Conservation (phyloP, 208 protist genomes). For the Herpetomonas muscarum region DNA sequence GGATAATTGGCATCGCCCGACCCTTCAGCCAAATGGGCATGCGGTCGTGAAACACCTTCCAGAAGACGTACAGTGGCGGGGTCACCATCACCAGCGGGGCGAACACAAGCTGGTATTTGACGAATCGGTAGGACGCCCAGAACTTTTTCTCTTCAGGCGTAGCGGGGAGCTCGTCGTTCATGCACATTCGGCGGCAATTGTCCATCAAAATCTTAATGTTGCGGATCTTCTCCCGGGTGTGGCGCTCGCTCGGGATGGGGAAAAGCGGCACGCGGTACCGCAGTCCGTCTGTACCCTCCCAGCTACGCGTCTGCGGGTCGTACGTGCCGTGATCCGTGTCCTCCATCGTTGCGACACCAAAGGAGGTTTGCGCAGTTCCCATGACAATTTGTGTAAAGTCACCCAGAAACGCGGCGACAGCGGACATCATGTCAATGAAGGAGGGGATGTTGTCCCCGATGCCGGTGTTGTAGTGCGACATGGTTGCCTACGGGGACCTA, state of each 20-base stretch:
- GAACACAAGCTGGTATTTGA: conserved; percentile 88
- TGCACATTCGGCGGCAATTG: conserved; percentile 80
- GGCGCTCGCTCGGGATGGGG: conserved; percentile 79
- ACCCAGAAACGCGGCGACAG: conserved; percentile 48
- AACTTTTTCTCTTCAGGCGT: conserved; percentile 85
- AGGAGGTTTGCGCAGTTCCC: conserved; percentile 61
- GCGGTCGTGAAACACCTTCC: conserved; percentile 72
- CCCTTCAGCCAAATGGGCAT: conserved; percentile 57
- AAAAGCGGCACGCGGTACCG: conserved; percentile 79
- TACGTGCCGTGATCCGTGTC: conserved; percentile 59
- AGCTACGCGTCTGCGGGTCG: conserved; percentile 66
- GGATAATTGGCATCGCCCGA: conserved; percentile 60
- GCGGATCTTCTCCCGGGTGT: conserved; percentile 72
- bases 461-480: conserved; percentile 86
- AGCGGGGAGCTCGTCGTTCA: conserved; percentile 77
- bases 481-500: conserved; percentile 7
- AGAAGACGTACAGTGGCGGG: conserved; percentile 85
- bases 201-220: conserved; percentile 90
- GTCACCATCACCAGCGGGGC: conserved; percentile 64
- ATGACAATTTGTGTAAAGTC: conserved; percentile 80
- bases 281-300: conserved; percentile 68
- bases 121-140: conserved; percentile 84
- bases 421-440: conserved; percentile 72
- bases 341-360: conserved; percentile 53
- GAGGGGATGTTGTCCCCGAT: conserved; percentile 81